A percentile compares a stretch with the other conserved stretches of the same genome.
Evolutionary conservation across 495 filamentous ascomycete species (phyloP).

Genomic region (Penicillium psychrofluorescens): DNA sequence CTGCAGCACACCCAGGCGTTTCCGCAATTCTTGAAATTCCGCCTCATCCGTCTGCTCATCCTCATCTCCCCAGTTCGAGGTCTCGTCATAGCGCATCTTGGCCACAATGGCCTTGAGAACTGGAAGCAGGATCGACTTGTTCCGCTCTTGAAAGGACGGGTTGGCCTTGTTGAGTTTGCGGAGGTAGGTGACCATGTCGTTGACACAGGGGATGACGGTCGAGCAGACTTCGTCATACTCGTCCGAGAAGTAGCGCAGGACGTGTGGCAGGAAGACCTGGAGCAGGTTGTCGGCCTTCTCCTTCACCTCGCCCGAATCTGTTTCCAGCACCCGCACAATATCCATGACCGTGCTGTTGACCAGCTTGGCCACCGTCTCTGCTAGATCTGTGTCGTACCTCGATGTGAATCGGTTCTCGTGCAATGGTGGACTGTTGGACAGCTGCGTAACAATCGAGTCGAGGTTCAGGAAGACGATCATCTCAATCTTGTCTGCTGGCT

Average conservation of each 20-base stretch:
- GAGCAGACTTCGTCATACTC: slow-evolving; percentile 98
- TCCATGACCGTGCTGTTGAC: slow-evolving; percentile 84
- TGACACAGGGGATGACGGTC: slow-evolving; percentile 83
- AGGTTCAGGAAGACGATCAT: slow-evolving; percentile 89
- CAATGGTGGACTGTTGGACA: slow-evolving; percentile 72
- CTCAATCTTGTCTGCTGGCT: slow-evolving; percentile 80
- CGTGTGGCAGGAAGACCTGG: slow-evolving; percentile 71
- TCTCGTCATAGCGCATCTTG: slow-evolving; percentile 97
- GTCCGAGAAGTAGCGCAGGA: slow-evolving; percentile 91
- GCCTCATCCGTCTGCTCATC: slow-evolving; percentile 94
- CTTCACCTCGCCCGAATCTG: slow-evolving; percentile 46
- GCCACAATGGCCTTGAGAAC: slow-evolving; percentile 84
- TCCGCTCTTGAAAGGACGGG: slow-evolving; percentile 54
- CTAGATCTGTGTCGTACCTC: slow-evolving; percentile 88
- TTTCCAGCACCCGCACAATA: slow-evolving; percentile 70
- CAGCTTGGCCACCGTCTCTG: slow-evolving; percentile 90
- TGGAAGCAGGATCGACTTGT: slow-evolving; percentile 70
- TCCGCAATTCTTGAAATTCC: slow-evolving; percentile 94
- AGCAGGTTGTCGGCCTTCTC: slow-evolving; percentile 66
- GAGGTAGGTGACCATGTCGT: slow-evolving; percentile 80
- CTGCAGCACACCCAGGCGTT: slow-evolving; percentile 79
- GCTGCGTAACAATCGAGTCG: slow-evolving; percentile 68
- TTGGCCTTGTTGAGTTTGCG: slow-evolving; percentile 63
- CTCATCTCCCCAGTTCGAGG: slow-evolving; percentile 86
- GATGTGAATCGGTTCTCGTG: slow-evolving; percentile 68